A percentile compares a stretch with the other conserved stretches of the same genome.
Evolutionary conservation across 352 stramenopile species (phyloP).

Genomic region (Globisporangium perplexum): DNA sequence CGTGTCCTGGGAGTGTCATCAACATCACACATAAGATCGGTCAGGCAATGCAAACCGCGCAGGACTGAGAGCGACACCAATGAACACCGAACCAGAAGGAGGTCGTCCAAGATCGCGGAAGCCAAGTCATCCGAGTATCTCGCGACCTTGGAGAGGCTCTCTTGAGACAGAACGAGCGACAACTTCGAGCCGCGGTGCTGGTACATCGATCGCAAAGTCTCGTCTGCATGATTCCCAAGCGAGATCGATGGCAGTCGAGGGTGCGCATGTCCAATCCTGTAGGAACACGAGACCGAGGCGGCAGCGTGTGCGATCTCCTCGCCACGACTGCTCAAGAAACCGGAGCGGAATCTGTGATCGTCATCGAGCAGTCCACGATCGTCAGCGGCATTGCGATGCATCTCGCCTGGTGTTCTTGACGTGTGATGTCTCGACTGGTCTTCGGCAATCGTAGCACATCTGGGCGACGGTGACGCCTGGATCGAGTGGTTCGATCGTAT

Average conservation of each 20-base stretch:
- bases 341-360: background rate
- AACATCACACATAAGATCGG: background rate
- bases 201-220: slow-evolving; percentile 32
- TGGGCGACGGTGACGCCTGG: background rate
- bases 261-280: background rate
- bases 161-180: slow-evolving; percentile 30
- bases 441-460: background rate
- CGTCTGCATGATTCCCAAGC: slow-evolving; percentile 46
- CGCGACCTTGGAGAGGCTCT: slow-evolving; percentile 33
- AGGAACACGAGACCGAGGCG: background rate
- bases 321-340: background rate
- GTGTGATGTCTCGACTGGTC: background rate
- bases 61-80: background rate
- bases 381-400: background rate
- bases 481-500: background rate
- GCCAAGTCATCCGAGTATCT: slow-evolving; percentile 48
- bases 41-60: background rate
- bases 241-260: slow-evolving; percentile 39
- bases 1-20: slow-evolving; percentile 33
- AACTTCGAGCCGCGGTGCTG: slow-evolving; percentile 30
- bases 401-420: background rate
- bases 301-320: background rate
- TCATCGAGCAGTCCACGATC: background rate
- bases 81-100: slow-evolving; percentile 37
- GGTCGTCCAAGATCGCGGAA: slow-evolving; percentile 51